These are phyloP conservation scores for Cladophialophora immunda DNA, from an alignment of 2,329 filamentous ascomycete genomes.

Conservation along the genomic window DNA sequence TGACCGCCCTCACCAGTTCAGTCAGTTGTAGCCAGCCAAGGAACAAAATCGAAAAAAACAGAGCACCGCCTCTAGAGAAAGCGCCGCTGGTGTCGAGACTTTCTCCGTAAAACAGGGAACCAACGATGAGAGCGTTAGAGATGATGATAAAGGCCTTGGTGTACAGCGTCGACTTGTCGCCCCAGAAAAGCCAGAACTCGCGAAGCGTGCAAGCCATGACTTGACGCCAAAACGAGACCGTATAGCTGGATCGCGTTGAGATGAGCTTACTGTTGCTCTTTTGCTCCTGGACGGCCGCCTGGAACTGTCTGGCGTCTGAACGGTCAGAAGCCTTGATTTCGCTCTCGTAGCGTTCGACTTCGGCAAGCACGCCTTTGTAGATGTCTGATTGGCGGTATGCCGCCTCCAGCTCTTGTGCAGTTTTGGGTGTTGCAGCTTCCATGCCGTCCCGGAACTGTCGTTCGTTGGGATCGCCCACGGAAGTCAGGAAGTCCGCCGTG, in stretches of 20 bases:
- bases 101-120: constrained; percentile 79
- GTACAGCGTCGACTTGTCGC: constrained; percentile 76
- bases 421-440: constrained; percentile 73
- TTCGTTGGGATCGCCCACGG: constrained; percentile 76
- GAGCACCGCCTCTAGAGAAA: constrained; percentile 69
- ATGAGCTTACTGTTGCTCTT: constrained; percentile 70
- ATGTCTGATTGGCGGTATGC: constrained; percentile 71
- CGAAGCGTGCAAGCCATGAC: constrained; percentile 69
- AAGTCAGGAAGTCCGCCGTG: constrained; percentile 80
- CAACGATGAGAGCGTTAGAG: constrained; percentile 76
- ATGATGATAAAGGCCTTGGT: constrained; percentile 84
- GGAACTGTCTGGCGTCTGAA: constrained; percentile 70
- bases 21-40: constrained; percentile 76
- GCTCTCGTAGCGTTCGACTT: constrained; percentile 69
- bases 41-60: constrained; percentile 74
- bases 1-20: constrained; percentile 80
- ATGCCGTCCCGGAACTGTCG: constrained; percentile 72
- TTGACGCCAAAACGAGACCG: constrained; percentile 76
- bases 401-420: constrained; percentile 71
- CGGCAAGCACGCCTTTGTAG: constrained; percentile 68
- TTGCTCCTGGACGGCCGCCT: constrained; percentile 69
- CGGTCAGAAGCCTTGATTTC: constrained; percentile 65
- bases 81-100: constrained; percentile 66
- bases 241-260: constrained; percentile 73
- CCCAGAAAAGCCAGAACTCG: constrained; percentile 80